Percentiles rank a stretch among this genome's conserved stretches.
Evolutionary conservation across 2,329 filamentous ascomycete species (phyloP).

Genomic region (Hypoxylon sp.): DNA sequence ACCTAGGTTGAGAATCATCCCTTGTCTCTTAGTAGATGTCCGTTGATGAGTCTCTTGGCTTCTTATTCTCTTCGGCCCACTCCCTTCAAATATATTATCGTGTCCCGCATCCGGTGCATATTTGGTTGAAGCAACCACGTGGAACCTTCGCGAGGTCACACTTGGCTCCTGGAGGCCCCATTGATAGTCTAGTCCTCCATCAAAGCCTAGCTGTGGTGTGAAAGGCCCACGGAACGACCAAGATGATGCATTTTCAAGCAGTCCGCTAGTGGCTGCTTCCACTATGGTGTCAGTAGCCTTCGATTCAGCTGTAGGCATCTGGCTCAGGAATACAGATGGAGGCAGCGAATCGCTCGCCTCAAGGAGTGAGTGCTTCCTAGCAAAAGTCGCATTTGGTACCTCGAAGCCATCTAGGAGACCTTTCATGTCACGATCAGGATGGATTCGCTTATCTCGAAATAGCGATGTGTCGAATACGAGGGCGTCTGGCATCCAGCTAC

Average conservation of each 20-base stretch:
- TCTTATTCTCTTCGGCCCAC: not conserved
- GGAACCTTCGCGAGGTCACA: conserved; percentile 42
- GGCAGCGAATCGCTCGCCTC: conserved; percentile 52
- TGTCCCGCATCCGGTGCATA: conserved; percentile 2
- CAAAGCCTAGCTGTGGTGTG: conserved; percentile 60
- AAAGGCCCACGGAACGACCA: conserved; percentile 58
- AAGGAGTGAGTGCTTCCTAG: conserved; percentile 57
- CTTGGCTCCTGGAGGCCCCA: conserved; percentile 48
- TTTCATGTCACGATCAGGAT: conserved; percentile 32
- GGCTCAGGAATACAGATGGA: conserved; percentile 50
- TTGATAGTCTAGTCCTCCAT: conserved; percentile 59
- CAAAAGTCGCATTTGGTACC: conserved; percentile 60
- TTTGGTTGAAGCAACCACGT: conserved; percentile 34
- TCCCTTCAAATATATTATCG: not conserved
- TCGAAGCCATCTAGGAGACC: conserved; percentile 54
- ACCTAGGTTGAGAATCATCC: conserved; percentile 38
- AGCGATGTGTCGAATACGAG: conserved; percentile 43
- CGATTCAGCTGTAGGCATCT: conserved; percentile 58
- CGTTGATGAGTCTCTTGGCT: conserved; percentile 10
- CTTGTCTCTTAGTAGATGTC: conserved; percentile 39
- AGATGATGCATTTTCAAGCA: conserved; percentile 44
- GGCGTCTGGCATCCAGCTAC: conserved; percentile 48
- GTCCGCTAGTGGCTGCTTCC: conserved; percentile 47
- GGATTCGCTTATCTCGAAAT: conserved; percentile 39
- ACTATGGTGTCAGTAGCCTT: conserved; percentile 55